Evolutionary conservation across 116 monocot genomes (phyloP).

Genomic region (Dioscorea cayenensis): DNA sequence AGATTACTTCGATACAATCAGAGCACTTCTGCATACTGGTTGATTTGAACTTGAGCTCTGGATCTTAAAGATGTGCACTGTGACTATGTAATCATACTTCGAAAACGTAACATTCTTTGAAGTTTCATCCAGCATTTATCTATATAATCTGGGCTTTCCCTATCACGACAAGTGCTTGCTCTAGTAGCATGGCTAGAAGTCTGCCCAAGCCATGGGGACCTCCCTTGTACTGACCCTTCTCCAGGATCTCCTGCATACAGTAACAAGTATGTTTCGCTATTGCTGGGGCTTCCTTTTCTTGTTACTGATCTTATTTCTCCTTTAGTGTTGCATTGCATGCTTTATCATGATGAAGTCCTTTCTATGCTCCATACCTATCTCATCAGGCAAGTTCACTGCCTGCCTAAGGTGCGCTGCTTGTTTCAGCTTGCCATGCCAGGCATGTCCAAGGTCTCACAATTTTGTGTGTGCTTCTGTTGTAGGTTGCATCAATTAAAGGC

Average conservation of each 20-base stretch:
- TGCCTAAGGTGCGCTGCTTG: background rate
- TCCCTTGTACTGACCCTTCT: background rate
- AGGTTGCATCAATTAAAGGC: too few relatives aligned
- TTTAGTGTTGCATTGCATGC: background rate
- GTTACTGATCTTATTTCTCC: too few relatives aligned
- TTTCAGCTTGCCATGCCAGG: background rate
- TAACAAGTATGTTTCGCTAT: too few relatives aligned
- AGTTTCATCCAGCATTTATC: background rate
- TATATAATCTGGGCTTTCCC: background rate
- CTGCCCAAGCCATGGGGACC: background rate
- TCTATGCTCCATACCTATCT: background rate
- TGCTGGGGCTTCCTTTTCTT: too few relatives aligned
- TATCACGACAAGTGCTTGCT: background rate
- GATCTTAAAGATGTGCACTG: background rate
- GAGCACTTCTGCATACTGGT: background rate
- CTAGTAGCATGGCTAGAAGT: background rate
- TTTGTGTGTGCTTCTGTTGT: too few relatives aligned
- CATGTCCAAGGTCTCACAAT: background rate
- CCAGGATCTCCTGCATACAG: too few relatives aligned
- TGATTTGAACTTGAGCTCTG: background rate
- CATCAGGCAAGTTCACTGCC: background rate
- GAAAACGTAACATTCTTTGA: background rate
- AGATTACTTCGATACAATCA: background rate
- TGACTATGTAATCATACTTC: background rate
- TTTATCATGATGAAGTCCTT: background rate